Conservation (phyloP, 75 land plant species). For the Sequoia sempervirens region DNA sequence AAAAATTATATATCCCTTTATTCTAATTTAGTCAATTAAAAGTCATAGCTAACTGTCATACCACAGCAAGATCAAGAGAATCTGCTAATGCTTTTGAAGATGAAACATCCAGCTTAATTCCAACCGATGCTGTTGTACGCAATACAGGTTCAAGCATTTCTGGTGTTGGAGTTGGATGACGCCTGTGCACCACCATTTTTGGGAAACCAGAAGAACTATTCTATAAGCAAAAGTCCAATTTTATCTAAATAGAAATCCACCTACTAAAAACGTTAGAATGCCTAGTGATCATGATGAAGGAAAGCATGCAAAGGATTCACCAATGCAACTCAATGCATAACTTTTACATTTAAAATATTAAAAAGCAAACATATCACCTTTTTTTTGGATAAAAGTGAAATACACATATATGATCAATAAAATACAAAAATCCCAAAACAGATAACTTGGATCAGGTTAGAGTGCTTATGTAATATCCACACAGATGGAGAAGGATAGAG, state of each 20-base stretch:
- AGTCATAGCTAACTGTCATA: conserved; percentile 17
- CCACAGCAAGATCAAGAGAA: conserved; percentile 95
- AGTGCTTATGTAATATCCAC: not conserved
- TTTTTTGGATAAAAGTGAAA: too few species aligned
- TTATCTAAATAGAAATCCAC: not conserved
- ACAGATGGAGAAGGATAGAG: not conserved
- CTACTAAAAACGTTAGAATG: not conserved
- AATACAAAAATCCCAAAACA: too few species aligned
- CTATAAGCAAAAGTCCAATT: not conserved
- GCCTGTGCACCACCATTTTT: conserved; percentile 44
- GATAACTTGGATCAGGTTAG: too few species aligned
- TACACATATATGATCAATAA: too few species aligned
- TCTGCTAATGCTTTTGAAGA: conserved; percentile 94
- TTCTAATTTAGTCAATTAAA: not conserved
- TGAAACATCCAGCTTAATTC: conserved; percentile 77
- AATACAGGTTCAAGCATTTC: conserved; percentile 97
- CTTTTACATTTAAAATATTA: too few species aligned
- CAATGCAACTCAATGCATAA: too few species aligned
- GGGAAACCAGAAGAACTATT: not conserved
- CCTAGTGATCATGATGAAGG: not conserved
- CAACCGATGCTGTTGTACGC: conserved; percentile 86
- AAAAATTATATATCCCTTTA: not conserved
- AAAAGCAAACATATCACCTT: too few species aligned
- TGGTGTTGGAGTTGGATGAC: conserved; percentile 94
- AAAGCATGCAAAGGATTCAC: not conserved